Percentiles rank a stretch among this genome's conserved stretches.
phyloP scores from a whole-genome alignment of 164 flowering plant species.

The Vitis cinerea region DNA sequence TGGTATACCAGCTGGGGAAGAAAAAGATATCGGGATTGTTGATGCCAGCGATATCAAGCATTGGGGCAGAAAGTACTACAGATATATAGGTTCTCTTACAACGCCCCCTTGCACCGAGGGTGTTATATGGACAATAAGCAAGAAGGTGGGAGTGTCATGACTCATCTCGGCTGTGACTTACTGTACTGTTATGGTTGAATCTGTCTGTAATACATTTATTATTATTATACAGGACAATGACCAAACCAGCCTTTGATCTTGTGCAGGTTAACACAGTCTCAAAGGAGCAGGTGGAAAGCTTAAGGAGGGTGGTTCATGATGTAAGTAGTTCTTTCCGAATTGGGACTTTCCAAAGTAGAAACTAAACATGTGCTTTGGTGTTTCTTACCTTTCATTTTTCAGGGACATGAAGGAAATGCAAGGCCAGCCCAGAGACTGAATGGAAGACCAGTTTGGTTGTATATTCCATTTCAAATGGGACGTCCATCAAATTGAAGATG shows the following conservation, averaged over 20 bases:
- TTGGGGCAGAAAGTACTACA: constrained; percentile 52
- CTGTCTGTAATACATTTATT: too few species aligned
- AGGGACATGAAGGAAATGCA: constrained; percentile 56
- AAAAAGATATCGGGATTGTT: constrained; percentile 39
- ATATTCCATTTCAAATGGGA: constrained; percentile 23
- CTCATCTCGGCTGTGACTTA: too few species aligned
- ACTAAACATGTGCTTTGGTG: too few species aligned
- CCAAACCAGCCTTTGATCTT: not conserved
- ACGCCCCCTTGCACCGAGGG: constrained; percentile 78
- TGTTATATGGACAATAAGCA: constrained; percentile 60
- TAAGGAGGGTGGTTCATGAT: constrained; percentile 60
- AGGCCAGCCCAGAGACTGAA: constrained; percentile 42
- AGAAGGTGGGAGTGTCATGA: constrained; percentile 34
- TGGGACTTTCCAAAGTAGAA: not conserved
- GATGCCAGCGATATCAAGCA: constrained; percentile 53
- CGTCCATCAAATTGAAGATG: not conserved
- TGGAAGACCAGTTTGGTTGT: constrained; percentile 33
- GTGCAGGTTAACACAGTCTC: constrained; percentile 66
- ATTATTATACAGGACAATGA: too few species aligned
- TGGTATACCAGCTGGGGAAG: constrained; percentile 9
- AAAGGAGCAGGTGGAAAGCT: constrained; percentile 49
- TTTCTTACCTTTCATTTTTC: not conserved
- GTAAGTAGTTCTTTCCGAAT: constrained; percentile 31
- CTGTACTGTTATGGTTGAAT: too few species aligned
- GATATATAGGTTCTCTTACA: constrained; percentile 80